These are phyloP conservation scores for Cucumis sativus DNA, from an alignment of 306 rosid species.

Conservation along the genomic window DNA sequence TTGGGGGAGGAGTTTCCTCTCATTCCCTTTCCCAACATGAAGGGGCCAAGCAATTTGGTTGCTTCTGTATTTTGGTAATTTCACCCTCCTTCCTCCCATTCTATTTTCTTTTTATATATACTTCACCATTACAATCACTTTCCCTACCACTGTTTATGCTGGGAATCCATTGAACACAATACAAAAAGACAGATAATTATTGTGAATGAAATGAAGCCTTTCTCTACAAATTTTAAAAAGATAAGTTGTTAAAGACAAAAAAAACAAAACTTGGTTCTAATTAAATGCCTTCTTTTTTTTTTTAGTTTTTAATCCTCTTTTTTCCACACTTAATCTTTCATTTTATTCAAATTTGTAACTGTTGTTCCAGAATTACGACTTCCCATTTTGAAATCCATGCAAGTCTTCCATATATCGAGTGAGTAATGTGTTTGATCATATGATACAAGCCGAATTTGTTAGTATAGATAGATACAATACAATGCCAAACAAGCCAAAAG, in stretches of 20 bases:
- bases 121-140: neutral
- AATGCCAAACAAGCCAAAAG: slow-evolving; percentile 2
- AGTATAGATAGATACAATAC: slow-evolving; percentile 5
- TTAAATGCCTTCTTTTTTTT: neutral
- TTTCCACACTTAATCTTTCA: neutral
- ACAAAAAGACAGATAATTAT: slow-evolving; percentile 15
- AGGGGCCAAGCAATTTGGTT: slow-evolving; percentile 2
- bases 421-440: neutral
- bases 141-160: neutral
- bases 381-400: neutral
- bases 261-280: neutral
- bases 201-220: neutral
- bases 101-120: too few species aligned
- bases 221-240: neutral
- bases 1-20: neutral
- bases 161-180: neutral
- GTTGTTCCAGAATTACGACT: neutral
- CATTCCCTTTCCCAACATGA: neutral
- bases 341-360: neutral
- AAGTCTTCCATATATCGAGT: neutral
- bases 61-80: neutral
- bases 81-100: neutral
- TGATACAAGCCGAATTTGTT: neutral
- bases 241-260: neutral
- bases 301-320: neutral